A percentile compares a stretch with the other conserved stretches of the same genome.
Conservation (phyloP, 805 yeast genomes). For the Phaffomyces antillensis region DNA sequence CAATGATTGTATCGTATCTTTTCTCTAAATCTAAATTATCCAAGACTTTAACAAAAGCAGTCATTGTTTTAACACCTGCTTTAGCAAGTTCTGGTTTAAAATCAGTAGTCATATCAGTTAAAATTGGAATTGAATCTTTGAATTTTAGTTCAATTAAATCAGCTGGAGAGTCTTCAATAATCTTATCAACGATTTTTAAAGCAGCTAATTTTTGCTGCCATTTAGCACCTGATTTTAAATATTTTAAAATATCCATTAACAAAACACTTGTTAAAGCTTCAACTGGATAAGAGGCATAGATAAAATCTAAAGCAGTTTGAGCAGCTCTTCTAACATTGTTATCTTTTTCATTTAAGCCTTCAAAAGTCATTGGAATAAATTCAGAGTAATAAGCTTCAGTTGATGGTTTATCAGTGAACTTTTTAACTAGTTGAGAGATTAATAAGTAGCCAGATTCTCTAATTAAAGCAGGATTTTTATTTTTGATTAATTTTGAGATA, state of each 20-base stretch:
- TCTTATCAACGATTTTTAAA: conserved; percentile 61
- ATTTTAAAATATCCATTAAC: conserved; percentile 51
- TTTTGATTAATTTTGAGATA: conserved; percentile 57
- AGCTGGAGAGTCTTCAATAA: conserved; percentile 72
- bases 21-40: conserved; percentile 91
- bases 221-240: conserved; percentile 77
- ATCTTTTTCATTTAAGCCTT: conserved; percentile 80
- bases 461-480: conserved; percentile 64
- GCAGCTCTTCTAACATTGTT: conserved; percentile 80
- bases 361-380: conserved; percentile 58
- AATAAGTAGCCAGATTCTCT: conserved; percentile 73
- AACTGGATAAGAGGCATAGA: conserved; percentile 62
- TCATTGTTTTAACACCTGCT: conserved; percentile 68
- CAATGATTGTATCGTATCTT: conserved; percentile 76
- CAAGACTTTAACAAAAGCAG: conserved; percentile 66
- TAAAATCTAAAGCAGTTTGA: conserved; percentile 65
- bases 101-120: conserved; percentile 88
- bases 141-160: conserved; percentile 82
- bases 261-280: conserved; percentile 75
- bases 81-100: conserved; percentile 94
- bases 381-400: conserved; percentile 67
- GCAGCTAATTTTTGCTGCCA: conserved; percentile 90
- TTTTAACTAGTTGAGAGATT: conserved; percentile 49
- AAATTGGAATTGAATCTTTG: conserved; percentile 69
- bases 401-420: conserved; percentile 62